These are phyloP conservation scores for Ogataea parapolymorpha DNA, from an alignment of 805 yeast genomes.

Conservation along the genomic window DNA sequence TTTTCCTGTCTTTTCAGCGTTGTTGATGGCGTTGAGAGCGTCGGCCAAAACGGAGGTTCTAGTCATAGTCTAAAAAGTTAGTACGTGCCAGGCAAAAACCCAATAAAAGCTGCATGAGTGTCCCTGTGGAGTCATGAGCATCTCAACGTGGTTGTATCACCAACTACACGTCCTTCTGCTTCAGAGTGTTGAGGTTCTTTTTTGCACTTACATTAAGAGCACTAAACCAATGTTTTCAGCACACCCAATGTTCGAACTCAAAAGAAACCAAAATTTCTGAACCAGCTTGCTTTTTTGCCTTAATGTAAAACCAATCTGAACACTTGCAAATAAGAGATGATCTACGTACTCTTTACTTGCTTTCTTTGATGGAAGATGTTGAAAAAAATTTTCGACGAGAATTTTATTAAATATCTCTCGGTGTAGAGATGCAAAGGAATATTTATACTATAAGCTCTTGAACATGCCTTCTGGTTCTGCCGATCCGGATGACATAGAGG, in stretches of 20 bases:
- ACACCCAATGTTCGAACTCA: constrained; percentile 11
- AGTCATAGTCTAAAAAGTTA: constrained; percentile 60
- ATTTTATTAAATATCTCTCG: background rate
- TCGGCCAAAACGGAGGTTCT: constrained; percentile 98
- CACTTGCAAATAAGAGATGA: constrained; percentile 6
- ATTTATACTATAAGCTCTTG: background rate
- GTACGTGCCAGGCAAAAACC: constrained; percentile 34
- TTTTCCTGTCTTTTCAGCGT: constrained; percentile 99
- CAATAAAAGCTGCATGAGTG: constrained; percentile 45
- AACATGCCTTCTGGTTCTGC: constrained; percentile 1
- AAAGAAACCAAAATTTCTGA: constrained; percentile 32
- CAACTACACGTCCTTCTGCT: constrained; percentile 10
- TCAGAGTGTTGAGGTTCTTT: constrained; percentile 18
- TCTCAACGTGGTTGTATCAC: constrained; percentile 7
- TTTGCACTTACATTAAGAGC: constrained; percentile 8
- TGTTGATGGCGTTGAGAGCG: constrained; percentile 97
- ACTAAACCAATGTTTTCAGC: background rate
- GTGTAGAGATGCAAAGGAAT: background rate
- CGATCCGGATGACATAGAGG: constrained; percentile 9
- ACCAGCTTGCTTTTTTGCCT: constrained; percentile 29
- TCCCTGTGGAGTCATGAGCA: constrained; percentile 48
- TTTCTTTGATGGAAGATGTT: background rate
- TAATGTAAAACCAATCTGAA: constrained; percentile 1
- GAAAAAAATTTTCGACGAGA: background rate
- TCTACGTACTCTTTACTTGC: constrained; percentile 9